A percentile compares a stretch with the other conserved stretches of the same genome.
Evolutionary conservation across 257 asterid species (phyloP).

Genomic region (Nicotiana obtusifolia): DNA sequence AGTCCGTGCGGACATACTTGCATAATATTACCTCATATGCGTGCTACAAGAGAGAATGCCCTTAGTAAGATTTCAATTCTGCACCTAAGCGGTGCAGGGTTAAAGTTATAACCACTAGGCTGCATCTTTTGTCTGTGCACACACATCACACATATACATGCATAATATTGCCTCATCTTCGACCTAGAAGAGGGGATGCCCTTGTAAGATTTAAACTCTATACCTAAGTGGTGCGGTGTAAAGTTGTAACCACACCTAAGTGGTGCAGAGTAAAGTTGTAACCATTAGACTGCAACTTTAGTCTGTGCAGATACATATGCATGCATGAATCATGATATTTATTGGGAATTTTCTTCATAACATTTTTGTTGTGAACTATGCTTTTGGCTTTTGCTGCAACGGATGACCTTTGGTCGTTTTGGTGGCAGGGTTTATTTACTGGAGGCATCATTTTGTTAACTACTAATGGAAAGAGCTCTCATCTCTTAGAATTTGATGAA

Average conservation of each 20-base stretch:
- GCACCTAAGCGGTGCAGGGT: not conserved
- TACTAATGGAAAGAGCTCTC: constrained; percentile 52
- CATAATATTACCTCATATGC: not conserved
- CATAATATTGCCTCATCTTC: no score
- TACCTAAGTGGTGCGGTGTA: no score
- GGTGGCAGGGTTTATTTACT: constrained; percentile 51
- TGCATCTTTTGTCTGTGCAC: not conserved
- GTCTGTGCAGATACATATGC: not conserved
- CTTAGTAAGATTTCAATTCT: not conserved
- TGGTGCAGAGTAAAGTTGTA: not conserved
- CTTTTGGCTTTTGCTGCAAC: not conserved
- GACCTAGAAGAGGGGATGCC: no score
- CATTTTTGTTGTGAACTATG: not conserved
- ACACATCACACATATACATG: not conserved
- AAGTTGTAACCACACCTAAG: not conserved
- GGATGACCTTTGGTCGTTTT: not conserved
- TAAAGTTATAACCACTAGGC: not conserved
- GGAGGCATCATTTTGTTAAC: constrained; percentile 38
- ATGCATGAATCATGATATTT: not conserved
- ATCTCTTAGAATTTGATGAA: constrained; percentile 52
- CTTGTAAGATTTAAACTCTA: no score
- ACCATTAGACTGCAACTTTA: not conserved
- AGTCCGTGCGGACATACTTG: not conserved
- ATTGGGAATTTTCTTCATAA: not conserved
- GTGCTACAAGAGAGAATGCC: not conserved